These are phyloP conservation scores for Begonia loranthoides DNA, from an alignment of 306 rosid species.

Conservation along the genomic window DNA sequence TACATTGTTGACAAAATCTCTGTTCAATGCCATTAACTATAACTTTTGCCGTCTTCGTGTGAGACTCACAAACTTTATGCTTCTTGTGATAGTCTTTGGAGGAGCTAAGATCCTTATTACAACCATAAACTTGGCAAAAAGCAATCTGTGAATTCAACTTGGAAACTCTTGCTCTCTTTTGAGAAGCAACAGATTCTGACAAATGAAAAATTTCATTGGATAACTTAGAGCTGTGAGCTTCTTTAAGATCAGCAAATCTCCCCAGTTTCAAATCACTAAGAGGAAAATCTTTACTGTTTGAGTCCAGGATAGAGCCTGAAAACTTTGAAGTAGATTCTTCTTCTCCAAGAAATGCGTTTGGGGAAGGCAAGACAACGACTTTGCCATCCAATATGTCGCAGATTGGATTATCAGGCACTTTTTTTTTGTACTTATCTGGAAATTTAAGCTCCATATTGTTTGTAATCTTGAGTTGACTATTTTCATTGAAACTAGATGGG, in stretches of 20 bases:
- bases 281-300: conserved; percentile 38
- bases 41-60: conserved; percentile 72
- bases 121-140: conserved; percentile 82
- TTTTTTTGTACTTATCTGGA: conserved; percentile 43
- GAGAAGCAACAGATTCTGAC: conserved; percentile 43
- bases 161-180: conserved; percentile 40
- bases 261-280: conserved; percentile 77
- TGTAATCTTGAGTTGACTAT: conserved; percentile 32
- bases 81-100: conserved; percentile 82
- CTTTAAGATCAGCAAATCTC: conserved; percentile 37
- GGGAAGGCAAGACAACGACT: conserved; percentile 12
- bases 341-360: conserved; percentile 22
- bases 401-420: conserved; percentile 24
- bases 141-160: conserved; percentile 32
- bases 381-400: conserved; percentile 18
- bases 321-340: conserved; percentile 44
- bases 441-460: conserved; percentile 46
- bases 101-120: conserved; percentile 69
- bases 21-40: conserved; percentile 76
- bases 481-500: conserved; percentile 38
- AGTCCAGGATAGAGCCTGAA: conserved; percentile 39
- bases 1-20: conserved; percentile 94
- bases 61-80: conserved; percentile 88
- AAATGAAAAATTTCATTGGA: conserved; percentile 40
- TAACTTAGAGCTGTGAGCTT: conserved; percentile 19